phyloP scores from a whole-genome alignment of 2,329 filamentous ascomycete species.

The Cadophora sp. region DNA sequence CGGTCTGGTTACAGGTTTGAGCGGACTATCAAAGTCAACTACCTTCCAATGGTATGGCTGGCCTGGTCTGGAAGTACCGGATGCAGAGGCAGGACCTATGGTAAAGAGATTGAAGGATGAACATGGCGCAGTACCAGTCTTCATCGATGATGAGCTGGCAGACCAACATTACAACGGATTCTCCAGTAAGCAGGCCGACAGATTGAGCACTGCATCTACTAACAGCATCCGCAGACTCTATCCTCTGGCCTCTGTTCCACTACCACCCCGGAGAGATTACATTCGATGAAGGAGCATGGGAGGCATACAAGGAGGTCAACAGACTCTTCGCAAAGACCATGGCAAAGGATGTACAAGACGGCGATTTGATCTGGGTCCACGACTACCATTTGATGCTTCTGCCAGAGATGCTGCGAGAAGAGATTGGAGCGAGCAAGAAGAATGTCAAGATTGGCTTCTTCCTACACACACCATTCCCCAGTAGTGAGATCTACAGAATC shows the following conservation, averaged over 20 bases:
- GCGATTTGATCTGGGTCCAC: conserved; percentile 96
- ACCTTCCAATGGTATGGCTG: conserved; percentile 99
- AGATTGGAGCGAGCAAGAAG: conserved; percentile 80
- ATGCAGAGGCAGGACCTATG: conserved; percentile 78
- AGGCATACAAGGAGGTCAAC: conserved; percentile 92
- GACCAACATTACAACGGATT: conserved; percentile 98
- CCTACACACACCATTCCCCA: conserved; percentile 95
- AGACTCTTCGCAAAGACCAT: conserved; percentile 89
- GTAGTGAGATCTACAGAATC: conserved; percentile 95
- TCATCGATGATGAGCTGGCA: conserved; percentile 90
- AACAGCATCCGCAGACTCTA: conserved; percentile 70
- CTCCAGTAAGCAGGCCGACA: conserved; percentile 71
- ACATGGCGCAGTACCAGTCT: conserved; percentile 89
- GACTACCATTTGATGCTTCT: conserved; percentile 99
- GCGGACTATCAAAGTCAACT: conserved; percentile 88
- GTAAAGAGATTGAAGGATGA: conserved; percentile 82
- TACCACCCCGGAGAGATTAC: conserved; percentile 99
- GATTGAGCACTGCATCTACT: conserved; percentile 20
- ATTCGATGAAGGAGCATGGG: conserved; percentile 95
- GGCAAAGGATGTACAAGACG: conserved; percentile 86
- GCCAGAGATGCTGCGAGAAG: conserved; percentile 91
- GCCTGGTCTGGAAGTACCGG: conserved; percentile 91
- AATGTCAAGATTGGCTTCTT: conserved; percentile 99
- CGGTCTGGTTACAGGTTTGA: conserved; percentile 91
- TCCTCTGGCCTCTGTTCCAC: conserved; percentile 98